phyloP scores from a whole-genome alignment of 2,329 filamentous ascomycete genomes.

The Calonectria crousiana region DNA sequence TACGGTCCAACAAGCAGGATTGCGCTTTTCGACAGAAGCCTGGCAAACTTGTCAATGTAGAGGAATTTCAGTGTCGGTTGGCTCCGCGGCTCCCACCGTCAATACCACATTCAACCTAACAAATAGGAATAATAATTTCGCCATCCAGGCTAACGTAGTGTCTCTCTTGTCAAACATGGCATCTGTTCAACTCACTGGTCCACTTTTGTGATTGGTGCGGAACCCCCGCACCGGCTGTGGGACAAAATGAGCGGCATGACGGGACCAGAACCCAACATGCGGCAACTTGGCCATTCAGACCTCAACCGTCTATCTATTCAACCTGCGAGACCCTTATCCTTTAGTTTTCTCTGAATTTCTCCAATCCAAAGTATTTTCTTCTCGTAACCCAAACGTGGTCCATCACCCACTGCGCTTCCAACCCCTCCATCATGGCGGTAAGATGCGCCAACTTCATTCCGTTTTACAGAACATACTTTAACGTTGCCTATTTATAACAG shows the following conservation, averaged over 20 bases:
- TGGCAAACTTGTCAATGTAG: neutral
- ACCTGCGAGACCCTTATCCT: constrained; percentile 13
- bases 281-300: constrained; percentile 15
- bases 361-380: neutral
- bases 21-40: no score
- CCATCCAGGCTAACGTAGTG: neutral
- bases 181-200: neutral
- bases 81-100: neutral
- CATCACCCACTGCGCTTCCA: neutral
- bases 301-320: constrained; percentile 19
- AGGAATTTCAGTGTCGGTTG: neutral
- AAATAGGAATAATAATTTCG: neutral
- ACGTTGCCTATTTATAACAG: constrained; percentile 44
- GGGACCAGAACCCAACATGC: constrained; percentile 26
- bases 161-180: neutral
- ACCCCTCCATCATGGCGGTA: constrained; percentile 37
- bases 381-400: neutral
- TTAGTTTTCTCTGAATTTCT: constrained; percentile 1
- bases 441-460: constrained; percentile 19
- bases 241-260: constrained; percentile 25
- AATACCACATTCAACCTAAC: neutral
- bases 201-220: constrained; percentile 28
- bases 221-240: constrained; percentile 40
- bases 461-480: neutral
- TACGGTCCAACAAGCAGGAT: neutral